Percentiles rank a stretch among this genome's conserved stretches.
Conservation (phyloP, 441 rosid species). For the Euphorbia corollata region DNA sequence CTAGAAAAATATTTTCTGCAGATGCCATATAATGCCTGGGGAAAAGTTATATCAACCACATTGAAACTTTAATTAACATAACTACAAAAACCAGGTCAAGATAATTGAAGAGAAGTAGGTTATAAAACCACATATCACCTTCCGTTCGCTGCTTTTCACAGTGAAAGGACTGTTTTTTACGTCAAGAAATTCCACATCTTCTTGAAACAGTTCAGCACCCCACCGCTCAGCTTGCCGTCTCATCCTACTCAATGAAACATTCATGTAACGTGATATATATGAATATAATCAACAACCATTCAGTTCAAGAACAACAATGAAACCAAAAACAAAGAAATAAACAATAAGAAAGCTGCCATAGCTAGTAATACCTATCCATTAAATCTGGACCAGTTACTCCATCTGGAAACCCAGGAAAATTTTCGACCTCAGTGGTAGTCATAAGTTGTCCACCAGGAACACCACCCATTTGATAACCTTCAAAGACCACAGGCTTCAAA, state of each 20-base stretch:
- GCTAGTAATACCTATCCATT: conserved; percentile 68
- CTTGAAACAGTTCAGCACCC: conserved; percentile 91
- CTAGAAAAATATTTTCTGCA: neutral
- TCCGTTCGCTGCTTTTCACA: conserved; percentile 67
- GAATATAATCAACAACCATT: neutral
- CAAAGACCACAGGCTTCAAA: conserved; percentile 94
- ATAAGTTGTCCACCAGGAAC: conserved; percentile 98
- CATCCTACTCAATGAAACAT: conserved; percentile 49
- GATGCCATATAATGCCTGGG: conserved; percentile 5
- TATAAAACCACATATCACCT: conserved; percentile 49
- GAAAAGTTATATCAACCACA: neutral
- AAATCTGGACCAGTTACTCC: conserved; percentile 97
- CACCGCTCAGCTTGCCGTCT: conserved; percentile 90
- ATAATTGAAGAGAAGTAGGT: conserved; percentile 9
- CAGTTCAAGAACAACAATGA: neutral
- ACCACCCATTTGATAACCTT: conserved; percentile 93
- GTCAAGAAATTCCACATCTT: conserved; percentile 77
- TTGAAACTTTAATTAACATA: neutral
- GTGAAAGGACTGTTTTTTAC: conserved; percentile 64
- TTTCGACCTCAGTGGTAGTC: conserved; percentile 98
- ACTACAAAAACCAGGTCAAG: conserved; percentile 1
- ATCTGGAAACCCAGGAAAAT: conserved; percentile 94
- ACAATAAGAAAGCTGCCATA: neutral
- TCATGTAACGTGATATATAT: conserved; percentile 3
- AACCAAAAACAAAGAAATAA: neutral